Evolutionary conservation across 495 filamentous ascomycete species (phyloP).

Genomic region (Sporormia fimetaria): DNA sequence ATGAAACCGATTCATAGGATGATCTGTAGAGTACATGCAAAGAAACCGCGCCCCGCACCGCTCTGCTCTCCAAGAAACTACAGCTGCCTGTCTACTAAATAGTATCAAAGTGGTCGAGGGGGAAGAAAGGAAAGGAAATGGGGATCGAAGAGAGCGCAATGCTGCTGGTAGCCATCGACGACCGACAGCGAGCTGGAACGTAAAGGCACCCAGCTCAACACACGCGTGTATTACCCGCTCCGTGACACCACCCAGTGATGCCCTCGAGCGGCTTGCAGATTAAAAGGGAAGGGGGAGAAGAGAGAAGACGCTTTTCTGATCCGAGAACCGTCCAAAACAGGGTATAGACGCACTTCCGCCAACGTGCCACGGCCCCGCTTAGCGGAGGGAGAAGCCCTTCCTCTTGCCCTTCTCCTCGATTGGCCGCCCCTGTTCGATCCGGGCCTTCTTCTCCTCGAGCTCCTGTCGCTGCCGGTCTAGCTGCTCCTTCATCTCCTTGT

Average conservation of each 20-base stretch:
- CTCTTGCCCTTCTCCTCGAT: constrained; percentile 88
- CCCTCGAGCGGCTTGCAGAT: constrained; percentile 20
- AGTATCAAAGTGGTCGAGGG: constrained; percentile 8
- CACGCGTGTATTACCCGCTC: constrained; percentile 23
- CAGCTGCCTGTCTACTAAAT: constrained; percentile 21
- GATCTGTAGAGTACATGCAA: constrained; percentile 27
- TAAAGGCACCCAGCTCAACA: constrained; percentile 11
- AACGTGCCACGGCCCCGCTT: constrained; percentile 27
- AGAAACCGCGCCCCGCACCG: constrained; percentile 9
- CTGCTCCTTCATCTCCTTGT: constrained; percentile 99
- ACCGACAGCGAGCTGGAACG: constrained; percentile 26
- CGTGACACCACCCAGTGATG: constrained; percentile 24
- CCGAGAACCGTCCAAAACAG: constrained; percentile 3
- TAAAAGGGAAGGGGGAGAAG: constrained; percentile 24
- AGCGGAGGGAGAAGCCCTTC: constrained; percentile 98
- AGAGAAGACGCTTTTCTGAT: constrained; percentile 19
- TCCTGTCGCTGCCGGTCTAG: constrained; percentile 86
- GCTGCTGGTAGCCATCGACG: constrained; percentile 29
- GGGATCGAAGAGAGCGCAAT: constrained; percentile 25
- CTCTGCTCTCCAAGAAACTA: constrained; percentile 13
- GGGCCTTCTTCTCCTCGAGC: constrained; percentile 91
- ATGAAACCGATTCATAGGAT: constrained; percentile 27
- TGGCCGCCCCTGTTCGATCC: constrained; percentile 86
- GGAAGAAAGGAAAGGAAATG: constrained; percentile 5
- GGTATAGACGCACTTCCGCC: constrained; percentile 8